Percentiles rank a stretch among this genome's conserved stretches.
phyloP scores from a whole-genome alignment of 495 filamentous ascomycete species.

The Lentithecium fluviatile region DNA sequence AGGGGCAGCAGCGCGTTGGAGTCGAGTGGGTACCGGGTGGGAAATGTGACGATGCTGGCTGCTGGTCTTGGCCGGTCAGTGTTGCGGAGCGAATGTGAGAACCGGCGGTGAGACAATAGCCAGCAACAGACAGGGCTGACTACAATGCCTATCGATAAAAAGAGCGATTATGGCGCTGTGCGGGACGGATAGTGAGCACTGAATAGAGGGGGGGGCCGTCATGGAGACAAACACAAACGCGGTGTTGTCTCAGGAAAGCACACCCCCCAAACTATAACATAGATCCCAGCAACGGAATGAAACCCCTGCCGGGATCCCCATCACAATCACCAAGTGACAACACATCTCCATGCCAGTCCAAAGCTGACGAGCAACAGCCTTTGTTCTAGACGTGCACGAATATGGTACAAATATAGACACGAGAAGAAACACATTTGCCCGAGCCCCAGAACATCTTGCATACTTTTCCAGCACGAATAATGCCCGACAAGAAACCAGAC shows the following conservation, averaged over 20 bases:
- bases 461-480: conserved; percentile 16
- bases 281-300: too few relatives aligned
- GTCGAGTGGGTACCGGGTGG: not conserved
- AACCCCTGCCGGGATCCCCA: too few relatives aligned
- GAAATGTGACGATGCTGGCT: conserved; percentile 7
- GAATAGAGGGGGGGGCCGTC: not conserved
- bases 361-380: too few relatives aligned
- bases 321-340: too few relatives aligned
- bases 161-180: not conserved
- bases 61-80: conserved; percentile 15
- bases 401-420: not conserved
- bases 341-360: too few relatives aligned
- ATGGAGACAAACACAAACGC: not conserved
- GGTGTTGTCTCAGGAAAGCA: not conserved
- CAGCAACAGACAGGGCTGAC: not conserved
- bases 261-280: too few relatives aligned
- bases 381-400: too few relatives aligned
- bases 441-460: not conserved
- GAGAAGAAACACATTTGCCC: not conserved
- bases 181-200: not conserved
- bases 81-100: not conserved
- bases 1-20: not conserved
- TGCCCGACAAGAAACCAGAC: conserved; percentile 4
- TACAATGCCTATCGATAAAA: conserved; percentile 1
- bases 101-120: not conserved